Evolutionary conservation across 192 early-diverging fungal species (phyloP).

Genomic region (Coemansia sp.): DNA sequence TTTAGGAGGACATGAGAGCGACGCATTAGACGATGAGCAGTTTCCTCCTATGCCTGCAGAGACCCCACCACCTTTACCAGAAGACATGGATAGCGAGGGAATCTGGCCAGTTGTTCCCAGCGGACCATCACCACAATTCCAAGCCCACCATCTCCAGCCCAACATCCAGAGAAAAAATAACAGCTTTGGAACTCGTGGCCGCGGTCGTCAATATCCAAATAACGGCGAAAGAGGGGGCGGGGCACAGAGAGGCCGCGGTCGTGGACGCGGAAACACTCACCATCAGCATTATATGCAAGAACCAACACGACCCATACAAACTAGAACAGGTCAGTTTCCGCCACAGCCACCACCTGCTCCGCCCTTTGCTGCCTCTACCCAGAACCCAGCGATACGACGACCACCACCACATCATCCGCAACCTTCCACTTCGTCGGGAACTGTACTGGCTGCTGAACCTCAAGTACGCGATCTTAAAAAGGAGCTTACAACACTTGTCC

Average conservation of each 20-base stretch:
- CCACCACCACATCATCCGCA: slow-evolving; percentile 8
- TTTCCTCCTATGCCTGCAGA: slow-evolving; percentile 46
- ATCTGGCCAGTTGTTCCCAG: slow-evolving; percentile 47
- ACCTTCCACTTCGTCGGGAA: slow-evolving; percentile 8
- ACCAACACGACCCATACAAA: neutral
- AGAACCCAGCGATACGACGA: neutral
- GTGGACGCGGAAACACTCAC: neutral
- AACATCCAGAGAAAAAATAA: neutral
- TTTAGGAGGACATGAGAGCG: neutral
- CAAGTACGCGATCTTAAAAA: slow-evolving; percentile 79
- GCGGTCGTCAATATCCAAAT: neutral
- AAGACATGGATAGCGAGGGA: slow-evolving; percentile 14
- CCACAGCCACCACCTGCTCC: neutral
- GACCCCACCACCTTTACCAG: slow-evolving; percentile 37
- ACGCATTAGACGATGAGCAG: neutral
- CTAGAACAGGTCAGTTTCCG: neutral
- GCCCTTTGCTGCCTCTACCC: neutral
- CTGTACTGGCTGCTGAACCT: slow-evolving; percentile 73
- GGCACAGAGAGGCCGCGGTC: slow-evolving; percentile 4
- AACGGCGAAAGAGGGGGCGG: neutral
- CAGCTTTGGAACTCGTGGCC: neutral
- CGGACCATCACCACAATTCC: slow-evolving; percentile 46
- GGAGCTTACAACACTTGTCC: slow-evolving; percentile 73
- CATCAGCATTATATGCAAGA: slow-evolving; percentile 10
- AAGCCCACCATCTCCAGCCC: slow-evolving; percentile 10